These are phyloP conservation scores for Citrullus colocynthis DNA, from an alignment of 306 rosid genomes.

Conservation along the genomic window DNA sequence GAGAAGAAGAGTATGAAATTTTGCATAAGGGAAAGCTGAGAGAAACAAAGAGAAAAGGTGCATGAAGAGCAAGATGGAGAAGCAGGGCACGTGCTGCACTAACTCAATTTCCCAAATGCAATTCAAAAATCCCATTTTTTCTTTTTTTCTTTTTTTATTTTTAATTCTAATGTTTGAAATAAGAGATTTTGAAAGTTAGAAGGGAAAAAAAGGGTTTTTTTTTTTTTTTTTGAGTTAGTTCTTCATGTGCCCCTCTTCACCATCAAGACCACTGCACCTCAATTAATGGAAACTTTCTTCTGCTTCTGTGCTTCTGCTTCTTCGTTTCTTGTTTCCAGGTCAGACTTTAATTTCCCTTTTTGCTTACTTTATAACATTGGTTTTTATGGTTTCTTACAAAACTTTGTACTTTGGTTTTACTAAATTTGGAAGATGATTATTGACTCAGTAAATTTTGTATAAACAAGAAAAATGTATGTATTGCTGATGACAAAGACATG, in stretches of 20 bases:
- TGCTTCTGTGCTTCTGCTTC: not conserved
- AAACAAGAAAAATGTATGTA: not conserved
- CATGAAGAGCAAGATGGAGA: constrained; percentile 95
- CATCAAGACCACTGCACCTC: constrained; percentile 78
- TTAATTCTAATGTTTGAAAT: not conserved
- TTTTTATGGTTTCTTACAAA: not conserved
- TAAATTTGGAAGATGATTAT: not conserved
- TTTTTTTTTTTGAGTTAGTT: constrained; percentile 40
- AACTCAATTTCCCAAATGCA: constrained; percentile 23
- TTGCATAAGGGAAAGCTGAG: not conserved
- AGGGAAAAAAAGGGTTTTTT: not conserved
- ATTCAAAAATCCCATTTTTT: not conserved
- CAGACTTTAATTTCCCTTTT: not conserved
- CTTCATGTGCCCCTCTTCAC: constrained; percentile 99
- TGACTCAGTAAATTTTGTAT: not conserved
- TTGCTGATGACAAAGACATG: not conserved
- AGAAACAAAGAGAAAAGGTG: constrained; percentile 19
- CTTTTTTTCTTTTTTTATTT: not conserved
- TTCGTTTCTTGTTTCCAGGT: not conserved
- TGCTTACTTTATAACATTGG: not conserved
- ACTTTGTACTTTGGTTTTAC: not conserved
- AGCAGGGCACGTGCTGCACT: constrained; percentile 99
- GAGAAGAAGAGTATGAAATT: not conserved
- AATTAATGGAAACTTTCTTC: not conserved
- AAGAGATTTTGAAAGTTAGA: not conserved